Conservation (phyloP, 2,329 filamentous ascomycete genomes). For the Calycina herbarum region DNA sequence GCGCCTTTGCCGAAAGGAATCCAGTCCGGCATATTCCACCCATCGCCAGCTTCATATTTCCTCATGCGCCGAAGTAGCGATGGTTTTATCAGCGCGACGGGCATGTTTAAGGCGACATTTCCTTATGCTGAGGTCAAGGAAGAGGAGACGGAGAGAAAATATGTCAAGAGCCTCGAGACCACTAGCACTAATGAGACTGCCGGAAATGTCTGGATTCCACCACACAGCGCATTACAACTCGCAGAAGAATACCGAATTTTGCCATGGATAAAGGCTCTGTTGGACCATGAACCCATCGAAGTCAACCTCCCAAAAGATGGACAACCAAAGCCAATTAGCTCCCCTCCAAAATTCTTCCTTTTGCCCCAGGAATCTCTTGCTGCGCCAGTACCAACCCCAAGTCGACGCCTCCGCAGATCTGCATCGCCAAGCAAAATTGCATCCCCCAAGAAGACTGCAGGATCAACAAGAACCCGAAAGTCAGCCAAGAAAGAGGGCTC, state of each 20-base stretch:
- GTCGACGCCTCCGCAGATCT: constrained; percentile 56
- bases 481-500: constrained; percentile 44
- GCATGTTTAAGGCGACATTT: constrained; percentile 91
- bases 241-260: constrained; percentile 84
- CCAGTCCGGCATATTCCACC: constrained; percentile 88
- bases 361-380: constrained; percentile 44
- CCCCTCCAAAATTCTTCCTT: constrained; percentile 74
- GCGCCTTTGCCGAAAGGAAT: constrained; percentile 91
- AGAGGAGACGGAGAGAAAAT: constrained; percentile 74
- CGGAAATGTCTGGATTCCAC: constrained; percentile 94
- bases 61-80: constrained; percentile 89
- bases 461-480: constrained; percentile 41
- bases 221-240: constrained; percentile 74
- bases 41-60: constrained; percentile 86
- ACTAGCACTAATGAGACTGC: constrained; percentile 91
- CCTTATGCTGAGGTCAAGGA: constrained; percentile 72
- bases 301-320: constrained; percentile 40
- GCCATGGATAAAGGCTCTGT: constrained; percentile 86
- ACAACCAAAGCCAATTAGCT: constrained; percentile 72
- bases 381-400: constrained; percentile 37
- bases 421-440: constrained; percentile 52
- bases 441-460: constrained; percentile 45
- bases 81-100: constrained; percentile 80
- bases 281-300: constrained; percentile 81
- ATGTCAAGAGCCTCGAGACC: constrained; percentile 78